phyloP scores from a whole-genome alignment of 495 filamentous ascomycete species.

The Cryomyces minteri region DNA sequence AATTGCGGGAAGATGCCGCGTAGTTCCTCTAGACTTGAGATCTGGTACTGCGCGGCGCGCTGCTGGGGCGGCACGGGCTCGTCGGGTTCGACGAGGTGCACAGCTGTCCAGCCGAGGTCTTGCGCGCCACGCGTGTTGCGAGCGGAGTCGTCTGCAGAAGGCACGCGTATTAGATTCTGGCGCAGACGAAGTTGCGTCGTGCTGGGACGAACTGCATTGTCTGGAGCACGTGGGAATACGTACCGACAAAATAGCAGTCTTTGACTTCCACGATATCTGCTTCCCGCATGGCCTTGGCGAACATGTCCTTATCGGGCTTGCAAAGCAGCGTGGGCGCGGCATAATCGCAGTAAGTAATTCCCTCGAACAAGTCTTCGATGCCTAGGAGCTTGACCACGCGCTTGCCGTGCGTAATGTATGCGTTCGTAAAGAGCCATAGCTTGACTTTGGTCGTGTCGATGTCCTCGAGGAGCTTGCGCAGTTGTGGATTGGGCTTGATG shows the following conservation, averaged over 20 bases:
- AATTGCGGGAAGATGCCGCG: conserved; percentile 54
- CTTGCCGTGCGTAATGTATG: conserved; percentile 73
- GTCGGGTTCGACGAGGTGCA: conserved; percentile 63
- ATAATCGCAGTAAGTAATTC: conserved; percentile 88
- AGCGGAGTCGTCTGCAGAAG: conserved; percentile 53
- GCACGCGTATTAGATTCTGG: neutral
- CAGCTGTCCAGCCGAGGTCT: conserved; percentile 59
- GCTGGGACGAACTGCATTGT: neutral
- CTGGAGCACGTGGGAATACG: no score
- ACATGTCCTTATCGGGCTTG: conserved; percentile 77
- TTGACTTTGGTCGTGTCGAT: conserved; percentile 66
- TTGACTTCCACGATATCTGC: conserved; percentile 22
- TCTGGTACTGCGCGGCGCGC: conserved; percentile 43
- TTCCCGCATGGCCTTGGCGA: conserved; percentile 46
- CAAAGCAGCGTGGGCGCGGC: conserved; percentile 44
- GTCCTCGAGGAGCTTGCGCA: conserved; percentile 60
- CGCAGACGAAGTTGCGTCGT: neutral
- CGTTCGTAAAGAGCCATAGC: conserved; percentile 91
- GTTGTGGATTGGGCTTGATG: conserved; percentile 53
- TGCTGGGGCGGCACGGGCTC: conserved; percentile 35
- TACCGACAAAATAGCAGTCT: conserved; percentile 59
- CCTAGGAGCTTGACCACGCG: conserved; percentile 65
- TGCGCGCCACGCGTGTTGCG: conserved; percentile 54
- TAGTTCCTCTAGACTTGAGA: conserved; percentile 55
- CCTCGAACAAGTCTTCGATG: conserved; percentile 79